Conservation (phyloP, 306 rosid genomes). For the Dryas octopetala region DNA sequence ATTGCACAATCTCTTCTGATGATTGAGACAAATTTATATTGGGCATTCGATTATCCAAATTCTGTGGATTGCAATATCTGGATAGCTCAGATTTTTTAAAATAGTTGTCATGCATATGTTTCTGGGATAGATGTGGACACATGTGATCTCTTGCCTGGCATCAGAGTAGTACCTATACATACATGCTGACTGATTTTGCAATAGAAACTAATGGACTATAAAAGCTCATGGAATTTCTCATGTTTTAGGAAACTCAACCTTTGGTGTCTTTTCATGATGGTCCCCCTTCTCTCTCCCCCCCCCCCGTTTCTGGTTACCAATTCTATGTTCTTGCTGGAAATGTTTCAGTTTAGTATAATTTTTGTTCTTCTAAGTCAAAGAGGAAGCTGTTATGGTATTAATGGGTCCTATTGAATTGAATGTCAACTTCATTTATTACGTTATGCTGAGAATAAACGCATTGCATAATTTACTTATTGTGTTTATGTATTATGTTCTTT, state of each 20-base stretch:
- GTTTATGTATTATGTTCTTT: background rate
- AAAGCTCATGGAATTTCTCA: background rate
- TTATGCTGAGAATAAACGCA: background rate
- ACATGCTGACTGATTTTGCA: background rate
- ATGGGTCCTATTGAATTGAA: background rate
- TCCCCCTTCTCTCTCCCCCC: no score
- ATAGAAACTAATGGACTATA: background rate
- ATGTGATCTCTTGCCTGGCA: background rate
- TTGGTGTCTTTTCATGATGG: background rate
- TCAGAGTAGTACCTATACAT: background rate
- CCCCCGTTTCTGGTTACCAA: no score
- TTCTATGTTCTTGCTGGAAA: conserved; percentile 3
- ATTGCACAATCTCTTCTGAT: conserved; percentile 14
- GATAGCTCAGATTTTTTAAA: background rate
- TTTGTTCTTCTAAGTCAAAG: background rate
- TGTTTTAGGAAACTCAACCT: background rate
- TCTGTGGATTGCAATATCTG: background rate
- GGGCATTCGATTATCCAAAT: background rate
- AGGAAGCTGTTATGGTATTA: background rate
- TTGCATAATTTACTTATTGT: background rate
- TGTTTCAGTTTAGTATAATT: background rate
- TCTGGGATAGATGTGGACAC: background rate
- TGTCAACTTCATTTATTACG: background rate
- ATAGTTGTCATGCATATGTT: conserved; percentile 14
- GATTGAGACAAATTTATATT: conserved; percentile 6